phyloP scores from a whole-genome alignment of 345 rosid genomes.

The Lumnitzera racemosa region DNA sequence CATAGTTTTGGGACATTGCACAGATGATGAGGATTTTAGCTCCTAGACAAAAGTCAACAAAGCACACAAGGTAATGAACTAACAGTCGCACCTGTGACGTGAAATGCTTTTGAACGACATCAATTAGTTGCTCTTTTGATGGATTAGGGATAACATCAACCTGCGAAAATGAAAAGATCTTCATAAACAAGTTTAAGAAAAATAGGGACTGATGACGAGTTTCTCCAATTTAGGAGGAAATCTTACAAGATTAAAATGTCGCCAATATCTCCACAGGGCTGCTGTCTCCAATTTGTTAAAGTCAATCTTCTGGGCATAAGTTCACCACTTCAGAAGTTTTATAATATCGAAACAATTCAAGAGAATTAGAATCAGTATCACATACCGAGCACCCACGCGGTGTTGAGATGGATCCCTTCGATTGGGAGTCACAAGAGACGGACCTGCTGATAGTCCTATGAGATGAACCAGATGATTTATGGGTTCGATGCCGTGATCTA shows the following conservation, averaged over 20 bases:
- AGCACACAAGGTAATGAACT: not conserved
- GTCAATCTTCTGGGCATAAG: slow-evolving; percentile 61
- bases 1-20: too few relatives aligned
- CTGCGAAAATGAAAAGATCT: slow-evolving; percentile 20
- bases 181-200: not conserved
- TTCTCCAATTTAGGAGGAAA: not conserved
- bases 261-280: slow-evolving; percentile 81
- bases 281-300: slow-evolving; percentile 86
- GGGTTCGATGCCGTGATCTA: slow-evolving; percentile 63
- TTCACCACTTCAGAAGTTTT: slow-evolving; percentile 1
- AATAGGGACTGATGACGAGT: not conserved
- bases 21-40: too few relatives aligned
- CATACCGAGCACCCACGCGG: slow-evolving; percentile 52
- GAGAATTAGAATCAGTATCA: not conserved
- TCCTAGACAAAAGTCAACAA: too few relatives aligned
- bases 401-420: slow-evolving; percentile 52
- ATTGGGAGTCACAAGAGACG: slow-evolving; percentile 76
- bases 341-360: not conserved
- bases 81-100: slow-evolving; percentile 71
- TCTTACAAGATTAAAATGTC: slow-evolving; percentile 88
- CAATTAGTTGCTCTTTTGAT: slow-evolving; percentile 74
- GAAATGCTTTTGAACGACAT: slow-evolving; percentile 83
- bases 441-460: slow-evolving; percentile 66
- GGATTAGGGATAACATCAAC: slow-evolving; percentile 79
- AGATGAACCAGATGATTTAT: slow-evolving; percentile 66